Evolutionary conservation across 169 alveolate genomes (phyloP), one percentile per base, ranked within the genome.

Genomic region (Plasmodium knowlesi): DNA sequence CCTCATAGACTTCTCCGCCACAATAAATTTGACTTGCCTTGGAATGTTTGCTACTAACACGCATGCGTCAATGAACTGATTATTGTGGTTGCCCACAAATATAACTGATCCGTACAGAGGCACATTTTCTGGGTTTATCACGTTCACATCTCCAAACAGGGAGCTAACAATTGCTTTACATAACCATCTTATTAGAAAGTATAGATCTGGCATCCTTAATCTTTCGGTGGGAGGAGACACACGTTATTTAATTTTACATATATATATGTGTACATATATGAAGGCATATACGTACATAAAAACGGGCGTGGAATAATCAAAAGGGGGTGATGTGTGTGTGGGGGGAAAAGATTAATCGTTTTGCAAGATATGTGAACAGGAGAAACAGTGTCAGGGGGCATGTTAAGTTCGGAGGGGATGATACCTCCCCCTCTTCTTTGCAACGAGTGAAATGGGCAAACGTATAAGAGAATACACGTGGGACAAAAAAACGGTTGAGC

Each of bases 41-140:
- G 99, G 99, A 43, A 98, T 96, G 61, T 95, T 97, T 76, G 98
- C 97, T 50, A 98, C 96, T 73, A 98, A 89, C 57, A 97, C 96
- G 57, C 98, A 97, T 10, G 98, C 99, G 94, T 98, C 99, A 83
- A 98, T 96, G 83, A 98, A 98, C 89, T 98, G 99, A 93, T 98
- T 98, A 96, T 97, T 98, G 92, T 98, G 99, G 86, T 98, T 98
- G 6, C 99, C 98, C 43, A 98, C 99, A 90, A 98, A 96, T 50
- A 98, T 96, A 72, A 97, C 98, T 28, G 98, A 98, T 10, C 98
- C 98, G 81, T 95, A 97, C 39, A 98, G 97, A 5, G 99, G 99
- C 6, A 98, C 97, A 53, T 98, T 95, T 93, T 98, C 99, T 34
- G 96, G 98, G 73, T 97, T 96, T 34, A 98, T 96, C 43, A 98